Evolutionary conservation across 164 flowering plant genomes (phyloP).

Genomic region (Platanus orientalis): DNA sequence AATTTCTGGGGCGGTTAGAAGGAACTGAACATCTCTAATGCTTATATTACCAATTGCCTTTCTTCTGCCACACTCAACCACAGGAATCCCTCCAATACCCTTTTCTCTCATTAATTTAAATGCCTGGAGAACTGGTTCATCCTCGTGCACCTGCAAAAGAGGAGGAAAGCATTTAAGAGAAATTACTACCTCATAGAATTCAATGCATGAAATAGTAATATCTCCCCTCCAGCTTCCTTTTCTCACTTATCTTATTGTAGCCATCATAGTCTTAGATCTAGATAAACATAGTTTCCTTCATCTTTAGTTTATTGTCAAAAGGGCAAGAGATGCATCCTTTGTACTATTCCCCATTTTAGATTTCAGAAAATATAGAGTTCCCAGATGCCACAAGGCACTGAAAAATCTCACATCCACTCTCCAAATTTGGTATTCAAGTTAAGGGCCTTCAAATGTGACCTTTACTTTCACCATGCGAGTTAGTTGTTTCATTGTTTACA

Average conservation of each 20-base stretch:
- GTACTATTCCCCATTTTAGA: neutral
- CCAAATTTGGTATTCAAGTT: too few species aligned
- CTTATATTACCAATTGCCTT: constrained; percentile 86
- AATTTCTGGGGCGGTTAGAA: constrained; percentile 83
- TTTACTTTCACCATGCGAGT: too few species aligned
- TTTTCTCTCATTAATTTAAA: constrained; percentile 78
- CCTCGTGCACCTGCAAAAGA: constrained; percentile 63
- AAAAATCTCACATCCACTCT: too few species aligned
- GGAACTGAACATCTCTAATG: constrained; percentile 82
- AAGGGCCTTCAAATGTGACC: too few species aligned
- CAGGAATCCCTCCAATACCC: constrained; percentile 85
- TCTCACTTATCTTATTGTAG: too few species aligned
- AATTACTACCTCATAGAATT: neutral
- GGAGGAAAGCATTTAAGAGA: neutral
- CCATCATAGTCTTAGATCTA: neutral
- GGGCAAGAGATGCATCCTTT: too few species aligned
- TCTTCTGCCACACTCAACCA: constrained; percentile 52
- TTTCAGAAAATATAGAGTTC: neutral
- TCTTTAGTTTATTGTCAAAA: neutral
- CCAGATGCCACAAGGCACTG: too few species aligned
- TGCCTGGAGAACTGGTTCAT: constrained; percentile 91
- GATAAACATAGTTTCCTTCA: neutral
- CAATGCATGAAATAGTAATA: neutral
- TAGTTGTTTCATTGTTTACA: too few species aligned
- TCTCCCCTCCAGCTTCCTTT: neutral